Evolutionary conservation across 345 rosid genomes (phyloP).

Genomic region (Turritis glabra): DNA sequence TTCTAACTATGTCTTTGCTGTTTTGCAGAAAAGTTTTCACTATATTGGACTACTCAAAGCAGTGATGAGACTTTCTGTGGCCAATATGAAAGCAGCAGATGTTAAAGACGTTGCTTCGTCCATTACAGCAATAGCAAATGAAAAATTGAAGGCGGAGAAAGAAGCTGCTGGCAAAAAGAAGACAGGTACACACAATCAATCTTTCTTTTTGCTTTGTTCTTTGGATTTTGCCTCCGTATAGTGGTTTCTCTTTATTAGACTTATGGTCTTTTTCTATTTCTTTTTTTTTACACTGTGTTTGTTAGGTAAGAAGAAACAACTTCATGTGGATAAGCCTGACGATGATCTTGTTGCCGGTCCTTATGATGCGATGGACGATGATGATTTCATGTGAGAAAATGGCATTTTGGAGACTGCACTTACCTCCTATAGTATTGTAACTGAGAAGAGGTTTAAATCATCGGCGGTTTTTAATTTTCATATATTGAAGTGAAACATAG

Average conservation of each 20-base stretch:
- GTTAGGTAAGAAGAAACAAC: slow-evolving; percentile 78
- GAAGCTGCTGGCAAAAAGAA: slow-evolving; percentile 87
- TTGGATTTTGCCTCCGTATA: background rate
- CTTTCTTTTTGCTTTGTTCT: background rate
- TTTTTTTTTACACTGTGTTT: slow-evolving; percentile 11
- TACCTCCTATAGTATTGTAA: slow-evolving; percentile 10
- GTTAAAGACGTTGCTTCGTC: slow-evolving; percentile 88
- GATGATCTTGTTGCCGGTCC: slow-evolving; percentile 53
- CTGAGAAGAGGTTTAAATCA: slow-evolving; percentile 15
- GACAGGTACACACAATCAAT: slow-evolving; percentile 49
- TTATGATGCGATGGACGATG: slow-evolving; percentile 58
- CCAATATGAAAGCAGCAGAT: slow-evolving; percentile 77
- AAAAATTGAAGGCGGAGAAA: slow-evolving; percentile 86
- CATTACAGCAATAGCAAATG: slow-evolving; percentile 82
- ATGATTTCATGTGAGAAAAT: slow-evolving; percentile 64
- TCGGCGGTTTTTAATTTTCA: background rate
- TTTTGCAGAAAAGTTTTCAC: slow-evolving; percentile 83
- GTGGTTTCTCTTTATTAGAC: background rate
- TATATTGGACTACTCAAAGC: slow-evolving; percentile 72
- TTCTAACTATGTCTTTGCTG: background rate
- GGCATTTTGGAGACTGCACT: background rate
- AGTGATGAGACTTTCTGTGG: slow-evolving; percentile 78
- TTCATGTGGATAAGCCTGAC: slow-evolving; percentile 66
- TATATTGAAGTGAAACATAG: background rate
- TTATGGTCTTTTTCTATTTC: background rate